Conservation (phyloP, 2,329 filamentous ascomycete genomes). For the Trichoderma gracile region DNA sequence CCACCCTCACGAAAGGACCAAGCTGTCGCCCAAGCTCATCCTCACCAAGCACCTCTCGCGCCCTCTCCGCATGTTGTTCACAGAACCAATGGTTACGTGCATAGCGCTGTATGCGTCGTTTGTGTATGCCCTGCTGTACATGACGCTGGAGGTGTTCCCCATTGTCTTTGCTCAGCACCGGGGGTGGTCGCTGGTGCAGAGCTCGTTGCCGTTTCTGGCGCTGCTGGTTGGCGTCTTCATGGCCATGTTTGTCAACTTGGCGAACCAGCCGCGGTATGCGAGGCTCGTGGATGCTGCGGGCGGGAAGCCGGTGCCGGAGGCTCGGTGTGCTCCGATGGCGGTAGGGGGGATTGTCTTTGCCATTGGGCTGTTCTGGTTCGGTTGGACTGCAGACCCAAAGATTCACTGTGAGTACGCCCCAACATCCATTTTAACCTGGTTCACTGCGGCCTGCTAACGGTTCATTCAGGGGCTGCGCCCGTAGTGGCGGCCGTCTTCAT, state of each 20-base stretch:
- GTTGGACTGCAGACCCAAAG: slow-evolving; percentile 52
- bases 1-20: slow-evolving; percentile 52
- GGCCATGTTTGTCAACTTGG: slow-evolving; percentile 55
- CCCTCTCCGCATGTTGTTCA: slow-evolving; percentile 52
- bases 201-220: slow-evolving; percentile 60
- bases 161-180: slow-evolving; percentile 58
- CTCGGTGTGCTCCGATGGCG: slow-evolving; percentile 61
- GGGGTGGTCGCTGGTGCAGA: slow-evolving; percentile 57
- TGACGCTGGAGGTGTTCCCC: slow-evolving; percentile 47
- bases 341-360: slow-evolving; percentile 54
- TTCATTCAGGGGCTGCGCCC: neutral
- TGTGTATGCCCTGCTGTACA: slow-evolving; percentile 59
- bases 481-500: slow-evolving; percentile 35
- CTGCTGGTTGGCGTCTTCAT: slow-evolving; percentile 58
- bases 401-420: slow-evolving; percentile 29
- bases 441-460: no score
- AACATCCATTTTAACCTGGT: no score
- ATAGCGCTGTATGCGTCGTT: slow-evolving; percentile 64
- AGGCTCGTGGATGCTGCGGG: slow-evolving; percentile 41
- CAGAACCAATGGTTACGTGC: slow-evolving; percentile 66
- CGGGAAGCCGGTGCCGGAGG: slow-evolving; percentile 54
- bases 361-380: slow-evolving; percentile 61
- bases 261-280: slow-evolving; percentile 62
- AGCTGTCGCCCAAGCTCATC: slow-evolving; percentile 47
- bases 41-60: slow-evolving; percentile 40